These are phyloP conservation scores for Filobasidium floriforme DNA, from an alignment of 768 basidiomycete genomes.

Conservation along the genomic window DNA sequence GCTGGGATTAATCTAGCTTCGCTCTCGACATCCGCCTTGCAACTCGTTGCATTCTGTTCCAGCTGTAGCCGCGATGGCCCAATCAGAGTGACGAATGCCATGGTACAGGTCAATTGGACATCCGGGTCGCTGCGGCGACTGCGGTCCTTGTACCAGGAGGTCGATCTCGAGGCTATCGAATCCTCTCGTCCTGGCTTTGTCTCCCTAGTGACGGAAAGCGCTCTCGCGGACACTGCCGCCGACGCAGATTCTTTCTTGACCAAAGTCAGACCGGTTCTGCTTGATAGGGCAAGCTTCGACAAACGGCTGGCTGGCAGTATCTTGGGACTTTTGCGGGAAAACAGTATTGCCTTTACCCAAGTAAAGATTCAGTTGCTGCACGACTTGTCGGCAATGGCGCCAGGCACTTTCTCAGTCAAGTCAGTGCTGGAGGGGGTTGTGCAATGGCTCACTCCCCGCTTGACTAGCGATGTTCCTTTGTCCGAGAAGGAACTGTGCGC, in stretches of 20 bases:
- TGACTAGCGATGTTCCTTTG: background rate
- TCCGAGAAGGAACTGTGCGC: background rate
- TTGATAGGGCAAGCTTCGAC: background rate
- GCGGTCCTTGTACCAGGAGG: background rate
- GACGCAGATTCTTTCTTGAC: background rate
- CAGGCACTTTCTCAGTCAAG: background rate
- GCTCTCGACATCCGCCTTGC: background rate
- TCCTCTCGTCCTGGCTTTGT: background rate
- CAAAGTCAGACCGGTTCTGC: background rate
- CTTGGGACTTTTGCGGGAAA: background rate
- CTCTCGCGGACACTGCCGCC: background rate
- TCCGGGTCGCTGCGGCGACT: background rate
- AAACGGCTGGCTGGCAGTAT: background rate
- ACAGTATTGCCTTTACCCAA: background rate
- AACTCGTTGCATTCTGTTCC: background rate
- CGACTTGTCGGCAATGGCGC: background rate
- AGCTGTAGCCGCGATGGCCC: background rate
- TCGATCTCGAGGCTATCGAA: background rate
- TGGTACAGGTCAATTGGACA: background rate
- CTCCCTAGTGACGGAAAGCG: background rate
- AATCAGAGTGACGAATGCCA: background rate
- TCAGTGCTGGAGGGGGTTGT: background rate
- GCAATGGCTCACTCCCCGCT: background rate
- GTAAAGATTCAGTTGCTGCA: background rate
- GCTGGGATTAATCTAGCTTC: too few relatives aligned